Evolutionary conservation across 768 basidiomycete species (phyloP), one percentile per base, ranked within the genome.

Genomic region (Gelatoporia subvermispora): DNA sequence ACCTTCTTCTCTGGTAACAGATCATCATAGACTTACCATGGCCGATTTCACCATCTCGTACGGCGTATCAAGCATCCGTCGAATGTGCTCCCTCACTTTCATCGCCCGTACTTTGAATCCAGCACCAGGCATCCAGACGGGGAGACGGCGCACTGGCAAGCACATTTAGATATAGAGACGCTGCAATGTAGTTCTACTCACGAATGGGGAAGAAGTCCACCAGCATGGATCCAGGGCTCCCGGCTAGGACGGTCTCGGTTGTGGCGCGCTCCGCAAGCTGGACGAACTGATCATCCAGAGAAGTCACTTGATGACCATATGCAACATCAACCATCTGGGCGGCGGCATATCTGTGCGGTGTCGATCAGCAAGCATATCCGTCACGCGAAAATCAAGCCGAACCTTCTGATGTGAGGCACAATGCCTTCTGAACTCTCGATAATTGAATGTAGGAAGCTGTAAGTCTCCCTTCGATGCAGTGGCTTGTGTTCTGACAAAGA

Each of bases 101-200:
- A 31, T 17, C 7, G 38, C 36, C 3, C 17, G 20, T 15, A 34
- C 34, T 18, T 43, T 42, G 41, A 88, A 88, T 1, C 72, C 72
- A 3, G 77, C 72, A 4, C 84, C 82, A 22, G 86, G 86, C 41
- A 79, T 65, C 81, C 82, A 86, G 35, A 60, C 58, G 0, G 86
- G 86, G 23, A 86, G 55, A 53, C 77, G 59, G 56, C 72, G 74
- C 50, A 87, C 48, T 49, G 17, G 16, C 4, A 17, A 46, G 21
- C 21, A 17, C 10, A 46, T 17, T 28, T 8, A 4, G 9, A n/a
- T 17, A 1, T 8, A 25, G 3, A 25, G 15, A 24, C 41, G 18
- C 8, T 20, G 3, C 4, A 8, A 31, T n/a, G 43, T 8, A 37
- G 45, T 21, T 22, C 16, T 15, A 49, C 66, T 46, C 51, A 68